phyloP scores from a whole-genome alignment of 768 basidiomycete genomes.

The Zangia roseola region DNA sequence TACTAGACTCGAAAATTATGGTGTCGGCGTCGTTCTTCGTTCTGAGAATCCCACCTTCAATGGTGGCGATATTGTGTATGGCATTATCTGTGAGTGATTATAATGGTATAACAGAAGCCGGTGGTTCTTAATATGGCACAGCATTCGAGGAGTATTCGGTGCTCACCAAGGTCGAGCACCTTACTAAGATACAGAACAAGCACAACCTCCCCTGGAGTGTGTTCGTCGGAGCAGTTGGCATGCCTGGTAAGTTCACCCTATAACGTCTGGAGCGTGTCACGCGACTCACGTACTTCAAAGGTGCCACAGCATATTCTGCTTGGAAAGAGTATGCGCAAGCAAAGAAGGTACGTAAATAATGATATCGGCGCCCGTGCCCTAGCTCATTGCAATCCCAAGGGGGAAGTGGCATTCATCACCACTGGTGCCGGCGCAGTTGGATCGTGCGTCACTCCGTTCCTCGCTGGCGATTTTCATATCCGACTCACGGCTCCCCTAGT shows the following conservation, averaged over 20 bases:
- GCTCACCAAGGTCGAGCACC: not conserved
- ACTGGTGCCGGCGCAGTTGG: slow-evolving; percentile 51
- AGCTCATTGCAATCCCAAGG: slow-evolving; percentile 23
- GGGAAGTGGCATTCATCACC: slow-evolving; percentile 48
- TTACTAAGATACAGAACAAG: slow-evolving; percentile 20
- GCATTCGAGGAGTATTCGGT: slow-evolving; percentile 18
- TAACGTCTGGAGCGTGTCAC: too few species aligned
- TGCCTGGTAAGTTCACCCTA: slow-evolving; percentile 11
- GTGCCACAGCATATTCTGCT: slow-evolving; percentile 28
- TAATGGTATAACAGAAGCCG: too few species aligned
- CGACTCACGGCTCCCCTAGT: slow-evolving; percentile 15
- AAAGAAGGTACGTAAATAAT: slow-evolving; percentile 34
- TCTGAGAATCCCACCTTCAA: slow-evolving; percentile 41
- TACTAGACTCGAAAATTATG: slow-evolving; percentile 33
- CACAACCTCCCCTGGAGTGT: slow-evolving; percentile 26
- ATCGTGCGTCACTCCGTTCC: slow-evolving; percentile 38
- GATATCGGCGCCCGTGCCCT: too few species aligned
- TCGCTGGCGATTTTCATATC: not conserved
- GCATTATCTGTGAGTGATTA: too few species aligned
- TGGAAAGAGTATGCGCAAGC: slow-evolving; percentile 33
- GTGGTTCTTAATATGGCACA: slow-evolving; percentile 16
- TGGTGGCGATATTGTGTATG: slow-evolving; percentile 37
- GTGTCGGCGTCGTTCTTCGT: slow-evolving; percentile 39
- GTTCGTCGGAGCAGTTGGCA: slow-evolving; percentile 26
- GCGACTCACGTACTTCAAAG: not conserved